Percentiles rank a stretch among this genome's conserved stretches.
Evolutionary conservation across 225 moss, liverwort and hornwort genomes (phyloP).

Genomic region (Bryoerythrophyllum caledonicum): DNA sequence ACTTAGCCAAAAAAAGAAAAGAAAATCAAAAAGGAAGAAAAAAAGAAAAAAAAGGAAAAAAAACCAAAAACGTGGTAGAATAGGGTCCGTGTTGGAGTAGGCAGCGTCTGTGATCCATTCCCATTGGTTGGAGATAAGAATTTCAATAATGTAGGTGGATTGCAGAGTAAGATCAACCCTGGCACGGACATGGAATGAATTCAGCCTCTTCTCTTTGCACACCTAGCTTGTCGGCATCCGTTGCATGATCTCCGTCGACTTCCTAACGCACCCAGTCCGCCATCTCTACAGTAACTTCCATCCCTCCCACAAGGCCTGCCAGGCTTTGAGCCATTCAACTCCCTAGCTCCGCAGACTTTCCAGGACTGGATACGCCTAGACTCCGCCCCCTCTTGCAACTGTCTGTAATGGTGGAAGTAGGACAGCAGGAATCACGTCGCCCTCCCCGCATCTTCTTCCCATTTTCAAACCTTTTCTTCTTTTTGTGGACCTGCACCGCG

Average conservation of each 20-base stretch:
- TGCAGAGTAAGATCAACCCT: background rate
- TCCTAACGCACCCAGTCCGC: background rate
- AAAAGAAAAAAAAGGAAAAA: background rate
- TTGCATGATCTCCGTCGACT: background rate
- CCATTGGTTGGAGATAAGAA: background rate
- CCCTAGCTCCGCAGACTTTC: background rate
- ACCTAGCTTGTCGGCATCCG: slow-evolving; percentile 18
- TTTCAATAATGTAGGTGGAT: background rate
- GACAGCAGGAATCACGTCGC: background rate
- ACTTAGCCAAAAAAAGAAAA: too few species aligned
- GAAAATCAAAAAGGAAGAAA: background rate
- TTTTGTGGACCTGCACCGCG: too few species aligned
- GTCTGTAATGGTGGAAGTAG: slow-evolving; percentile 1
- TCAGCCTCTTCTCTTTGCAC: background rate
- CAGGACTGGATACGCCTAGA: background rate
- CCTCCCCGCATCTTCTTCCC: too few species aligned
- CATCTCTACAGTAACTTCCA: background rate
- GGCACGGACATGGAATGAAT: background rate
- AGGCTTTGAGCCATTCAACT: background rate
- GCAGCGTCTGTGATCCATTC: too few species aligned
- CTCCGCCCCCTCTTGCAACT: background rate
- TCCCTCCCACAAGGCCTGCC: too few species aligned
- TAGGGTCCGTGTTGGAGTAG: background rate
- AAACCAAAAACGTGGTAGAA: background rate
- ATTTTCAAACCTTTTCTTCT: too few species aligned